Evolutionary conservation across 345 rosid genomes (phyloP).

Genomic region (Erysimum cheiranthoides): DNA sequence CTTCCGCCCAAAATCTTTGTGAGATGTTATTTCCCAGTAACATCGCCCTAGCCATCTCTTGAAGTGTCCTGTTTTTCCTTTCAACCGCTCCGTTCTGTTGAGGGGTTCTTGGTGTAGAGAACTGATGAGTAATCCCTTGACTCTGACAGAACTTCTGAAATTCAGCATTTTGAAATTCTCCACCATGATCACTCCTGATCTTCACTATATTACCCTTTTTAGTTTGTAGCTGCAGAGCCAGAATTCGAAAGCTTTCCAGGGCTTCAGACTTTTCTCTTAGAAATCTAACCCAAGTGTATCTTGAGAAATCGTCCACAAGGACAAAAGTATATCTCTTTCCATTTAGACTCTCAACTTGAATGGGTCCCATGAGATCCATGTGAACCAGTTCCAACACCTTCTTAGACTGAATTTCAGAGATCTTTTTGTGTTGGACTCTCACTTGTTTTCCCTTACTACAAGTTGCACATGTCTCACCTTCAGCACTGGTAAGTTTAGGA

Average conservation of each 20-base stretch:
- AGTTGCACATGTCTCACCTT: fast-evolving
- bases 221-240: not conserved
- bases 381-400: not conserved
- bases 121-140: not conserved
- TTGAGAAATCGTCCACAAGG: not conserved
- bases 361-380: not conserved
- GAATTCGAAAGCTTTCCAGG: not conserved
- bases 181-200: not conserved
- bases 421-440: not conserved
- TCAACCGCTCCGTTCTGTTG: not conserved
- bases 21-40: not conserved
- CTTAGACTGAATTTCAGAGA: not conserved
- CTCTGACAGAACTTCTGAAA: not conserved
- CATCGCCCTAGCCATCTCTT: not conserved
- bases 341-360: not conserved
- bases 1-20: not conserved
- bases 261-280: not conserved
- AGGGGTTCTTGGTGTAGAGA: not conserved
- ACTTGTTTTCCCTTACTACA: not conserved
- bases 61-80: not conserved
- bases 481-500: fast-evolving
- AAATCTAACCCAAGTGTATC: not conserved
- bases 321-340: not conserved
- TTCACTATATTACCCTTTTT: not conserved
- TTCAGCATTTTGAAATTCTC: not conserved